A percentile compares a stretch with the other conserved stretches of the same genome.
phyloP scores from a whole-genome alignment of 2,329 filamentous ascomycete genomes.

The Penicillium sp. region DNA sequence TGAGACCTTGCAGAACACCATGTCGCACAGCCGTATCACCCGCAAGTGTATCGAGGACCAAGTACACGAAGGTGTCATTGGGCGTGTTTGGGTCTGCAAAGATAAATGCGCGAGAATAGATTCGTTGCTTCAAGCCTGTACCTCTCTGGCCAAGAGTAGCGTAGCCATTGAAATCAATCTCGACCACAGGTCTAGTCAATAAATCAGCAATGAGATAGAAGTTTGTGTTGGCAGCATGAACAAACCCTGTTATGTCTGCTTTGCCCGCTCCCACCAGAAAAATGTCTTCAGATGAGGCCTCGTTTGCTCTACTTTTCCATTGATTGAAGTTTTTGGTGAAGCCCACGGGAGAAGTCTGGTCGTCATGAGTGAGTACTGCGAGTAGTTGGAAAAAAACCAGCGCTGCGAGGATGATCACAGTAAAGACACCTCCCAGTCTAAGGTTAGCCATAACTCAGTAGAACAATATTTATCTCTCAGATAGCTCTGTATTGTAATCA shows the following conservation, averaged over 20 bases:
- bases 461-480: not conserved
- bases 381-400: slow-evolving; percentile 37
- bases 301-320: slow-evolving; percentile 27
- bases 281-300: slow-evolving; percentile 39
- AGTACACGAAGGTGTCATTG: slow-evolving; percentile 76
- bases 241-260: slow-evolving; percentile 70
- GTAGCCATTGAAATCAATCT: slow-evolving; percentile 91
- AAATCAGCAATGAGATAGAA: not conserved
- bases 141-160: slow-evolving; percentile 82
- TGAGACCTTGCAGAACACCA: slow-evolving; percentile 78
- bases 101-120: slow-evolving; percentile 89
- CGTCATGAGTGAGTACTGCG: slow-evolving; percentile 21
- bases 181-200: slow-evolving; percentile 70
- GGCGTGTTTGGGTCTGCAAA: slow-evolving; percentile 68
- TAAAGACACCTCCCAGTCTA: slow-evolving; percentile 27
- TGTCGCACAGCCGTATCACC: slow-evolving; percentile 87
- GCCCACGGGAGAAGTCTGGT: slow-evolving; percentile 15
- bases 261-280: slow-evolving; percentile 71
- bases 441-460: slow-evolving; percentile 31
- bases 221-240: not conserved
- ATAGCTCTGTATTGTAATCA: not conserved
- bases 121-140: slow-evolving; percentile 79
- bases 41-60: slow-evolving; percentile 83
- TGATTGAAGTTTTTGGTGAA: slow-evolving; percentile 21
- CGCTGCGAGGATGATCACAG: slow-evolving; percentile 27